Base-by-base conservation (phyloP, 257 asterid species). In the Nicotiana tomentosiformis region DNA sequence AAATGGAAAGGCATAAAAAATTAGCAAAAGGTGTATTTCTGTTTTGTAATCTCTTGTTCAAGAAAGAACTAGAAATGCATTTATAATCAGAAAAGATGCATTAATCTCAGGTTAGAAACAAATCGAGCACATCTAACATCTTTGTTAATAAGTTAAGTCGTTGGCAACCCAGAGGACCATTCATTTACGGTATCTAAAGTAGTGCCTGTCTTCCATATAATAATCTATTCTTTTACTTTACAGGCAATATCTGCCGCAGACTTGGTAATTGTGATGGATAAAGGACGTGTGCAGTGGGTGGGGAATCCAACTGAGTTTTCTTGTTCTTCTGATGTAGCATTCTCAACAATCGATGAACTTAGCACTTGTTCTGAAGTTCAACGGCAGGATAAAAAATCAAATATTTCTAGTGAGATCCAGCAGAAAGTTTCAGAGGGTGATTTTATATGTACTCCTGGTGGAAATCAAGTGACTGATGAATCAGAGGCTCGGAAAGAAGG, bases 231-330 rank as follows among this genome's bases (percentile, higher is more conserved):
- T 49, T 51, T 74, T 51, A 51, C 58, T 43, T 74, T 78, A 87
- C 93, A 96, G 99, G 98, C 99, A 84, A 91, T 96, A 87, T 80
- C 87, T 84, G 62, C 89, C 83, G 94, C 98, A 72, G 97, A 94
- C 84, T 83, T 90, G 87, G 93, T 96, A 49, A 90, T 94, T 66
- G 91, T 93, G 88, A 91, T 96, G 97, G 98, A 94, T 82, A 93
- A 91, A 84, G 99, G 99, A 74, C 90, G 32, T 32, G 89, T 94
- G 83, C 91, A 90, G 78, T 96, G 95, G 93, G 87, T 87, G 81
- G 99, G 99, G 86, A 89, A 89, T 84, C 95, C 98, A 86, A 61
- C 86, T 23, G 91, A 91, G 84, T 88, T 93, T 46, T 85, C 90
- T 26, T 62, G 90, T 70, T 79, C 94, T 43, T 86, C 97, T 77